phyloP scores from a whole-genome alignment of 1,284 basidiomycete genomes.

The Vanrija humicola region DNA sequence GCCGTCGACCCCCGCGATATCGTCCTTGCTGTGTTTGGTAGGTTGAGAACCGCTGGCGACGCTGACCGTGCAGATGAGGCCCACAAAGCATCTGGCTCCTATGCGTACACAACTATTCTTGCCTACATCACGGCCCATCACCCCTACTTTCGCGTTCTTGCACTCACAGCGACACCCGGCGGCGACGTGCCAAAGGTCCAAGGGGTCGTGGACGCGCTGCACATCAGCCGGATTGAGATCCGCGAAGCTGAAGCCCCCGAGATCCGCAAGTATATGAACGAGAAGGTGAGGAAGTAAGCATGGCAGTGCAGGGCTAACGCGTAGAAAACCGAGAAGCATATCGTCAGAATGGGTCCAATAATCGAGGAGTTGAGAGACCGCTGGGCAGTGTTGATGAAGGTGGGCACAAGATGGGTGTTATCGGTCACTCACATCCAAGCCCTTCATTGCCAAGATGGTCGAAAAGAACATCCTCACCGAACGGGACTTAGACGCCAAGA shows the following conservation, averaged over 20 bases:
- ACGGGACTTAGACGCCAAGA: slow-evolving; percentile 38
- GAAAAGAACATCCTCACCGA: slow-evolving; percentile 37
- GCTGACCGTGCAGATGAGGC: slow-evolving; percentile 71
- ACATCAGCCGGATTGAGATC: slow-evolving; percentile 94
- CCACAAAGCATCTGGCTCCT: slow-evolving; percentile 87
- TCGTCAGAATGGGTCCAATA: slow-evolving; percentile 61
- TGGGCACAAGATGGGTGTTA: slow-evolving; percentile 44
- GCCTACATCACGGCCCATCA: slow-evolving; percentile 89
- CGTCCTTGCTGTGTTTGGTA: slow-evolving; percentile 67
- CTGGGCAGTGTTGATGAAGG: slow-evolving; percentile 64
- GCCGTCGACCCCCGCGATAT: slow-evolving; percentile 69
- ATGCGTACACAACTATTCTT: slow-evolving; percentile 86
- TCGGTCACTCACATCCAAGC: slow-evolving; percentile 20
- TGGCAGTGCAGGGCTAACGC: neutral
- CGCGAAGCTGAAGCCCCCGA: slow-evolving; percentile 88
- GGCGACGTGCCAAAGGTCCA: slow-evolving; percentile 82
- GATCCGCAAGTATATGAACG: slow-evolving; percentile 77
- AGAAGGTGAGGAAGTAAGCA: slow-evolving; percentile 60
- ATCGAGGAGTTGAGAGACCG: slow-evolving; percentile 41
- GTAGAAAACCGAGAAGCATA: slow-evolving; percentile 54
- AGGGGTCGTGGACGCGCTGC: slow-evolving; percentile 85
- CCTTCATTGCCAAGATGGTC: slow-evolving; percentile 39
- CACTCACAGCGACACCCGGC: slow-evolving; percentile 93
- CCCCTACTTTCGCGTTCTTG: slow-evolving; percentile 87
- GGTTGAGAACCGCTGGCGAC: slow-evolving; percentile 34